Evolutionary conservation across 2,329 filamentous ascomycete genomes (phyloP).

Genomic region (Fusarium nelsonii): DNA sequence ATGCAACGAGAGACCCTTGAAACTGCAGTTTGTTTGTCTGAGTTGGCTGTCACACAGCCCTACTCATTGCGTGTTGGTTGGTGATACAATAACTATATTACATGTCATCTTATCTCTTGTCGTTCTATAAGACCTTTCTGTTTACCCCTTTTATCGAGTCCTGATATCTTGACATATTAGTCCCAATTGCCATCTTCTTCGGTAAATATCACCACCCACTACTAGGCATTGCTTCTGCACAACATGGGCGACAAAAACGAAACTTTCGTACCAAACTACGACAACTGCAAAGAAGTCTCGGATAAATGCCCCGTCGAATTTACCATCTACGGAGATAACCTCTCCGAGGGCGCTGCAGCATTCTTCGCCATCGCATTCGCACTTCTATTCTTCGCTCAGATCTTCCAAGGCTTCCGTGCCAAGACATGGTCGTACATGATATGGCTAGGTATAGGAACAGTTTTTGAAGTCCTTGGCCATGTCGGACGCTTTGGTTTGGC

Average conservation of each 20-base stretch:
- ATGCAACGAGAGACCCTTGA: background rate
- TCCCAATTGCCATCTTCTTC: background rate
- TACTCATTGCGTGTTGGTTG: background rate
- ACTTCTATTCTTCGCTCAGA: slow-evolving; percentile 51
- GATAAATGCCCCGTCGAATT: slow-evolving; percentile 42
- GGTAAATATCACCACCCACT: background rate
- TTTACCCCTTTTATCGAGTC: background rate
- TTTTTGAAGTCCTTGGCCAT: slow-evolving; percentile 58
- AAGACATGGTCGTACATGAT: slow-evolving; percentile 57
- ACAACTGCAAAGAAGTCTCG: slow-evolving; percentile 43
- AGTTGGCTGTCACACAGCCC: slow-evolving; percentile 1
- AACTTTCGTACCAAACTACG: slow-evolving; percentile 23
- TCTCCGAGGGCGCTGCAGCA: slow-evolving; percentile 33
- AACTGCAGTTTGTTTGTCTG: background rate
- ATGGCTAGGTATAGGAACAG: slow-evolving; percentile 52
- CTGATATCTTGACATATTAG: too few relatives aligned
- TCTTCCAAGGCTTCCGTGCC: slow-evolving; percentile 50
- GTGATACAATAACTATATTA: background rate
- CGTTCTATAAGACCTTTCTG: slow-evolving; percentile 4
- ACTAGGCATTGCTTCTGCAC: background rate
- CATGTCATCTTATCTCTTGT: slow-evolving; percentile 1
- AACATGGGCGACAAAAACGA: slow-evolving; percentile 23
- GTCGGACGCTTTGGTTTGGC: slow-evolving; percentile 55
- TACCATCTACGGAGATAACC: slow-evolving; percentile 44
- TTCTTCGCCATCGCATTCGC: slow-evolving; percentile 54